These are phyloP conservation scores for Orbilia quercus DNA, from an alignment of 2,329 filamentous ascomycete genomes.

Conservation along the genomic window DNA sequence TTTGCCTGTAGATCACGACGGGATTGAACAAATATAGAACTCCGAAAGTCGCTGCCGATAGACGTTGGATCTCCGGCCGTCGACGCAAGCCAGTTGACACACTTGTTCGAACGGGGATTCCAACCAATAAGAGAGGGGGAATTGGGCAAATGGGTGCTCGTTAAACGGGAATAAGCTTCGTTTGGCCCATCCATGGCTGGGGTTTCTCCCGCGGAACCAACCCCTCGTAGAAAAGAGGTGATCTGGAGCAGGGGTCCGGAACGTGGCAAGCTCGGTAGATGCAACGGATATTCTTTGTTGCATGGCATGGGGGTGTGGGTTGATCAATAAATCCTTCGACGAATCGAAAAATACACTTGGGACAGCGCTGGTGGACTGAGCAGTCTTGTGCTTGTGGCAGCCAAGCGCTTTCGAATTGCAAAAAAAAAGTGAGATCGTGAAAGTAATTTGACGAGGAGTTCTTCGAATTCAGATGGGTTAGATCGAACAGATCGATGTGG, in stretches of 20 bases:
- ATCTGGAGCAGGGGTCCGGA: slow-evolving; percentile 38
- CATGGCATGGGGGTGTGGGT: slow-evolving; percentile 25
- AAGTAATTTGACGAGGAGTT: background rate
- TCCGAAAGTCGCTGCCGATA: slow-evolving; percentile 1
- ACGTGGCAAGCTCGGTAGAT: slow-evolving; percentile 46
- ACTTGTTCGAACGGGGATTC: too few species aligned
- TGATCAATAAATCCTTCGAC: slow-evolving; percentile 8
- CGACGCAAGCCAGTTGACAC: background rate
- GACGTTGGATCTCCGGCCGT: background rate
- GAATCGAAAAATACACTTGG: slow-evolving; percentile 12
- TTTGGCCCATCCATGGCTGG: slow-evolving; percentile 28
- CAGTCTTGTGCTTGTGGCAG: background rate
- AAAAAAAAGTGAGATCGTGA: background rate
- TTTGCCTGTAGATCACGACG: too few species aligned
- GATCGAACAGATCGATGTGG: background rate
- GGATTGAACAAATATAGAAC: background rate
- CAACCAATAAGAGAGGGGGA: too few species aligned
- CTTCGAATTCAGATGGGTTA: too few species aligned
- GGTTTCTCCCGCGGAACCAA: slow-evolving; percentile 17
- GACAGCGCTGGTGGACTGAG: too few species aligned
- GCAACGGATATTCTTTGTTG: slow-evolving; percentile 32
- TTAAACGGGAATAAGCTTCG: slow-evolving; percentile 30
- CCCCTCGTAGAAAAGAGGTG: slow-evolving; percentile 24
- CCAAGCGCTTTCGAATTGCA: slow-evolving; percentile 8
- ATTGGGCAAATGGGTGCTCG: background rate